phyloP scores from a whole-genome alignment of 73 alveolate genomes.

The Paramecium tetraurelia region DNA sequence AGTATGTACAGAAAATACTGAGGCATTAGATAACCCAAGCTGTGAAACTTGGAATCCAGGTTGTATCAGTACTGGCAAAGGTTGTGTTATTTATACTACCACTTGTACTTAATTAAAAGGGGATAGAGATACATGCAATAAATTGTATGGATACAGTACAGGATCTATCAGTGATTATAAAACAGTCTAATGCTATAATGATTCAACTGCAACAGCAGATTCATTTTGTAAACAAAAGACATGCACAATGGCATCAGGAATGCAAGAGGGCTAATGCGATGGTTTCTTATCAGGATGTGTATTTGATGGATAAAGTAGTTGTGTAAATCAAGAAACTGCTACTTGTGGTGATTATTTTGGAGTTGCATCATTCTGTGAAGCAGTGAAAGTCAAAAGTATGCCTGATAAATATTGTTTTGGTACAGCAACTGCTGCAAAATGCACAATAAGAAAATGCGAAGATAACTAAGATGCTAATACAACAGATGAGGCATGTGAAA shows the following conservation, averaged over 20 bases:
- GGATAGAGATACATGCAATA: background rate
- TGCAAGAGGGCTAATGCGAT: background rate
- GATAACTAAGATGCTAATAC: background rate
- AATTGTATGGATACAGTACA: background rate
- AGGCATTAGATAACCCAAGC: background rate
- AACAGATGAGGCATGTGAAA: background rate
- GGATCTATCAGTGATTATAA: background rate
- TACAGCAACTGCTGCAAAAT: background rate
- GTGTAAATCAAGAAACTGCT: background rate
- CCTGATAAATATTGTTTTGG: background rate
- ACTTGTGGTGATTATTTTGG: background rate
- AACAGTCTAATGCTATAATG: background rate
- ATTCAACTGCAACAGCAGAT: background rate
- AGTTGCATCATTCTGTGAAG: background rate
- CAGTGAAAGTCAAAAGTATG: background rate
- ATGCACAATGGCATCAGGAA: background rate
- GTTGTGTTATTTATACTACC: background rate
- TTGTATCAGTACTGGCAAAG: constrained; percentile 8
- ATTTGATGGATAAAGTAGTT: background rate
- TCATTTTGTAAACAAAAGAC: background rate
- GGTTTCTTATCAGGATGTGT: background rate
- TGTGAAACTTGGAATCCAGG: background rate
- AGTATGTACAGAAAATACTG: background rate
- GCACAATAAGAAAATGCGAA: background rate
- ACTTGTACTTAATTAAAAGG: background rate